Evolutionary conservation across 2,329 filamentous ascomycete species (phyloP).

Genomic region (Pseudogymnoascus sp.): DNA sequence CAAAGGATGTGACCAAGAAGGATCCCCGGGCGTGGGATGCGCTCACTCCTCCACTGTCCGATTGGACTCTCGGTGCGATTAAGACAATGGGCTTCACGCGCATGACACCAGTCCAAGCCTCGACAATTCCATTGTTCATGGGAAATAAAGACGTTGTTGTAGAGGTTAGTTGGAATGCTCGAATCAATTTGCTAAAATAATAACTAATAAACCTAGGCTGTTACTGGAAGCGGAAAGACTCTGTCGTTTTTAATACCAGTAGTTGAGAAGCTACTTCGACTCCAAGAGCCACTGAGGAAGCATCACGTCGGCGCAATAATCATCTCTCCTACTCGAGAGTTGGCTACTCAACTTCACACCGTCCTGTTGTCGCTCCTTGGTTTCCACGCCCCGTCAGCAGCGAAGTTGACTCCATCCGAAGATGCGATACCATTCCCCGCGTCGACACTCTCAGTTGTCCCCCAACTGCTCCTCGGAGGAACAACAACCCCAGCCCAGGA

Average conservation of each 20-base stretch:
- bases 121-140: constrained; percentile 81
- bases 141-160: constrained; percentile 90
- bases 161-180: constrained; percentile 45
- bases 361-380: constrained; percentile 71
- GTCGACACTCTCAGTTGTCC: constrained; percentile 56
- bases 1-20: constrained; percentile 32
- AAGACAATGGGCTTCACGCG: constrained; percentile 76
- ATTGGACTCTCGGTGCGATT: constrained; percentile 84
- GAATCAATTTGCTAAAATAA: neutral
- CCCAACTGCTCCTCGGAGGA: constrained; percentile 83
- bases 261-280: constrained; percentile 71
- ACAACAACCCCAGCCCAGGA: constrained; percentile 77
- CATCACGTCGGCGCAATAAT: constrained; percentile 88
- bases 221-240: constrained; percentile 88
- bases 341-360: constrained; percentile 83
- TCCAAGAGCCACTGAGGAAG: constrained; percentile 77
- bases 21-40: constrained; percentile 58
- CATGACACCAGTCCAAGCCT: constrained; percentile 93
- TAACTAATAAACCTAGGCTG: constrained; percentile 47
- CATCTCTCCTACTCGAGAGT: constrained; percentile 85
- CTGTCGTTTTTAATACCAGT: constrained; percentile 79
- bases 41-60: constrained; percentile 62
- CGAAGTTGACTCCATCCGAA: constrained; percentile 49
- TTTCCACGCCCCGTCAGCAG: constrained; percentile 77
- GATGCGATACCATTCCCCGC: constrained; percentile 47